phyloP scores from a whole-genome alignment of 2,329 filamentous ascomycete genomes.

The Salinomyces thailandicus region DNA sequence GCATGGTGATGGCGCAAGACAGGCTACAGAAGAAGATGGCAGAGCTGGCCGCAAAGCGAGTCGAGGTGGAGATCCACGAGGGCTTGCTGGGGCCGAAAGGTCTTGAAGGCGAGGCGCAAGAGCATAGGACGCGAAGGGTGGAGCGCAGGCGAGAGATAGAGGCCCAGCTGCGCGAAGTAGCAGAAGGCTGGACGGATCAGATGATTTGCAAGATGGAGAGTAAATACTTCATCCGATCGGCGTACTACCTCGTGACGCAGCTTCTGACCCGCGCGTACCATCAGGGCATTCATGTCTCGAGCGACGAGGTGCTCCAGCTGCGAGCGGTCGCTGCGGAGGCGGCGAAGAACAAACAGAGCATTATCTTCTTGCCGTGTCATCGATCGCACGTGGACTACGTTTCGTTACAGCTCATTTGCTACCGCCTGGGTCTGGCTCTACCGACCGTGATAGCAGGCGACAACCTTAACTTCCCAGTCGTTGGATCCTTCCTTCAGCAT shows the following conservation, averaged over 20 bases:
- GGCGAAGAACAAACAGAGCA: slow-evolving; percentile 78
- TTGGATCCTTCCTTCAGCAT: slow-evolving; percentile 85
- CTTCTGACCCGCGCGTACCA: slow-evolving; percentile 87
- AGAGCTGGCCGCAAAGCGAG: slow-evolving; percentile 63
- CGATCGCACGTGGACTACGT: slow-evolving; percentile 95
- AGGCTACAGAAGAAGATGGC: slow-evolving; percentile 64
- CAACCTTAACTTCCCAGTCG: slow-evolving; percentile 86
- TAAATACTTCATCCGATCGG: slow-evolving; percentile 79
- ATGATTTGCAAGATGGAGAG: slow-evolving; percentile 99
- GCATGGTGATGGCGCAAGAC: slow-evolving; percentile 61
- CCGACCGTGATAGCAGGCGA: slow-evolving; percentile 92
- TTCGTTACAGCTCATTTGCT: slow-evolving; percentile 88
- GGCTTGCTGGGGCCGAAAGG: slow-evolving; percentile 50
- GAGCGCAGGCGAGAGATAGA: slow-evolving; percentile 46
- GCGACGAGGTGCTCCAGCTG: slow-evolving; percentile 78
- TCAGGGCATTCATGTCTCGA: slow-evolving; percentile 91
- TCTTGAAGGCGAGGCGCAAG: slow-evolving; percentile 40
- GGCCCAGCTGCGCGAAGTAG: slow-evolving; percentile 63
- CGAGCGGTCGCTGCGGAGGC: slow-evolving; percentile 74
- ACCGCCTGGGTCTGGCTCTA: slow-evolving; percentile 75
- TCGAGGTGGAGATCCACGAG: slow-evolving; percentile 66
- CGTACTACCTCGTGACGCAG: slow-evolving; percentile 83
- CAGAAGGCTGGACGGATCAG: slow-evolving; percentile 74
- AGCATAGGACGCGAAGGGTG: slow-evolving; percentile 43
- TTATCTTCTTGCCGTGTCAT: slow-evolving; percentile 91